Conservation (phyloP, 2,329 filamentous ascomycete genomes). For the Biscogniauxia mediterranea region DNA sequence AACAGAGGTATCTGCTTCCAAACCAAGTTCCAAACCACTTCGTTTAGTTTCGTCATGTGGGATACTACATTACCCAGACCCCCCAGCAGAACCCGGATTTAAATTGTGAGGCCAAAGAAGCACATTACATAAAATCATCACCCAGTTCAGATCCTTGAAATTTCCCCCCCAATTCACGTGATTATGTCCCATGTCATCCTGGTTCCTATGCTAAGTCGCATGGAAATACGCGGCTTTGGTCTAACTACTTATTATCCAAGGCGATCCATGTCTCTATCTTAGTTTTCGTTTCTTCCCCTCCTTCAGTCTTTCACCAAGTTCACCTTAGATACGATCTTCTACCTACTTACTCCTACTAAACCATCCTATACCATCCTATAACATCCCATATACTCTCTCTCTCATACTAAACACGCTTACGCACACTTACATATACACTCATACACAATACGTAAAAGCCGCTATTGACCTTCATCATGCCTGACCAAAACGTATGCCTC, state of each 20-base stretch:
- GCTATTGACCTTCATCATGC: constrained; percentile 17
- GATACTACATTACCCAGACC: background rate
- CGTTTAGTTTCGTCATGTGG: background rate
- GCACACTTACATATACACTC: too few relatives aligned
- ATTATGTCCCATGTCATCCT: background rate
- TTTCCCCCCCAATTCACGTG: background rate
- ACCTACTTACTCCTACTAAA: background rate
- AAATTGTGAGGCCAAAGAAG: background rate
- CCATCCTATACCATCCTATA: too few relatives aligned
- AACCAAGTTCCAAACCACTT: background rate
- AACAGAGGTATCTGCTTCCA: background rate
- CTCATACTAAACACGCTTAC: too few relatives aligned
- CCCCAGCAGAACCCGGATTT: background rate
- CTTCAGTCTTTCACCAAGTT: background rate
- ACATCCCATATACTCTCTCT: too few relatives aligned
- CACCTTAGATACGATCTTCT: background rate
- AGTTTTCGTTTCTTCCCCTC: background rate
- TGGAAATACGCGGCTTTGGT: background rate
- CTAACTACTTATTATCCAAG: background rate
- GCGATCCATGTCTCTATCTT: background rate
- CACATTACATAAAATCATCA: background rate
- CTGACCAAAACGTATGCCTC: constrained; percentile 30
- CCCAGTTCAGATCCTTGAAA: background rate
- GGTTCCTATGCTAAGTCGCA: background rate
- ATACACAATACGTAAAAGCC: too few relatives aligned